These are phyloP conservation scores for Guyanaporus albipodus DNA, from an alignment of 768 basidiomycete species.

Conservation along the genomic window DNA sequence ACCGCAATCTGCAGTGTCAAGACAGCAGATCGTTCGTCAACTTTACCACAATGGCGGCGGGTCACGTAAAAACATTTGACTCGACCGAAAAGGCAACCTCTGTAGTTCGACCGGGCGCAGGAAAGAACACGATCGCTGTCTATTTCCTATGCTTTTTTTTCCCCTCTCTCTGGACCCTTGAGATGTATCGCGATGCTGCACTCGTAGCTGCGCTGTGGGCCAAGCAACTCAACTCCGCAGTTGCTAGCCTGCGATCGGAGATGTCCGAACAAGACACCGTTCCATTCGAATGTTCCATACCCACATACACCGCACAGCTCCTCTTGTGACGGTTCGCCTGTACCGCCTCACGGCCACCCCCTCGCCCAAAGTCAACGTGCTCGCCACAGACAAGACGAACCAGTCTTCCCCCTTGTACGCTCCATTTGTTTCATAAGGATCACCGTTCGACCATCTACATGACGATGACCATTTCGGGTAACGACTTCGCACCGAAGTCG, in stretches of 20 bases:
- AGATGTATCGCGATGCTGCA: not conserved
- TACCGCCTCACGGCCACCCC: conserved; percentile 10
- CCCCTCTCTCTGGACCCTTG: not conserved
- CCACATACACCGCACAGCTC: conserved; percentile 10
- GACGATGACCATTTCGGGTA: too few relatives aligned
- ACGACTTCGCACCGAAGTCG: too few relatives aligned
- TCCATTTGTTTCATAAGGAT: too few relatives aligned
- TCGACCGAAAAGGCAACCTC: conserved; percentile 10
- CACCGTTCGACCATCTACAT: too few relatives aligned
- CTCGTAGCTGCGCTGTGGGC: not conserved
- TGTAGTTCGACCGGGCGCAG: conserved; percentile 1
- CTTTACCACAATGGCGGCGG: too few relatives aligned
- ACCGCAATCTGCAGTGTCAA: not conserved
- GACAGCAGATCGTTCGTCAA: not conserved
- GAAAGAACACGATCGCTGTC: not conserved
- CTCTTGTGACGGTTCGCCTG: not conserved
- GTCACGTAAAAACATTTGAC: not conserved
- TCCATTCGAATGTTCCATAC: conserved; percentile 29
- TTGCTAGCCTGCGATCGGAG: conserved; percentile 5
- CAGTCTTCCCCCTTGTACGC: too few relatives aligned
- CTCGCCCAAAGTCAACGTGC: not conserved
- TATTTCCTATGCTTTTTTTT: not conserved
- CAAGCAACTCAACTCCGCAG: not conserved
- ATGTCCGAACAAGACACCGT: conserved; percentile 12
- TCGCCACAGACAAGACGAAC: too few relatives aligned